These are phyloP conservation scores for Solanum stenotomum DNA, from an alignment of 257 asterid genomes.

Conservation along the genomic window DNA sequence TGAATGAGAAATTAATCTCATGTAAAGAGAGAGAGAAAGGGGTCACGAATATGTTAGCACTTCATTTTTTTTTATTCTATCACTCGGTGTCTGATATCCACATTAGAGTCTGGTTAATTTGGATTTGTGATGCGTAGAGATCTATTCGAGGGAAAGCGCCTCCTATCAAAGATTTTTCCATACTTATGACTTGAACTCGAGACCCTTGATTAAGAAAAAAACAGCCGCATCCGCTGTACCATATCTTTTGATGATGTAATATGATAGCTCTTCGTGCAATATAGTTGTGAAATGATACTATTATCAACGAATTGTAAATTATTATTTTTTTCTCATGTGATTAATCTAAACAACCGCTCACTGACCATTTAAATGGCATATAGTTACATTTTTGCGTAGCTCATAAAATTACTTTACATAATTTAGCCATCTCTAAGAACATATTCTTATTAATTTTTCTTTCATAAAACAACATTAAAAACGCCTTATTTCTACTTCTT, in stretches of 20 bases:
- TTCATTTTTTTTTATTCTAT: too few relatives aligned
- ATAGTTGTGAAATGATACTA: neutral
- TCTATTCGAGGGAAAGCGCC: too few relatives aligned
- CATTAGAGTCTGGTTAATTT: too few relatives aligned
- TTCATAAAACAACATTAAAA: neutral
- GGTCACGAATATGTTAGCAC: neutral
- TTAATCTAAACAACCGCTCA: too few relatives aligned
- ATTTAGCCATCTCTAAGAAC: too few relatives aligned
- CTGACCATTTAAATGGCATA: too few relatives aligned
- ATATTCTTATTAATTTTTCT: neutral
- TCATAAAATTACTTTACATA: neutral
- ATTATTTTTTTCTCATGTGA: neutral
- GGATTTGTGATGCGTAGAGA: neutral
- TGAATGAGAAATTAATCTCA: neutral
- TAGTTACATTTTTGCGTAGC: neutral
- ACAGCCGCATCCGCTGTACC: rapidly evolving
- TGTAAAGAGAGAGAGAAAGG: neutral
- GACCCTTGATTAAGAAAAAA: too few relatives aligned
- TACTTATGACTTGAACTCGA: neutral
- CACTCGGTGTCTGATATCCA: neutral
- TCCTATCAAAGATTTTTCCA: neutral
- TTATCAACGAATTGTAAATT: too few relatives aligned
- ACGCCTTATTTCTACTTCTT: neutral
- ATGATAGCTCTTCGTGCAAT: neutral
- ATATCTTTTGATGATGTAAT: neutral